Conservation (phyloP, 768 basidiomycete genomes). For the Fistulinella prunicolor region DNA sequence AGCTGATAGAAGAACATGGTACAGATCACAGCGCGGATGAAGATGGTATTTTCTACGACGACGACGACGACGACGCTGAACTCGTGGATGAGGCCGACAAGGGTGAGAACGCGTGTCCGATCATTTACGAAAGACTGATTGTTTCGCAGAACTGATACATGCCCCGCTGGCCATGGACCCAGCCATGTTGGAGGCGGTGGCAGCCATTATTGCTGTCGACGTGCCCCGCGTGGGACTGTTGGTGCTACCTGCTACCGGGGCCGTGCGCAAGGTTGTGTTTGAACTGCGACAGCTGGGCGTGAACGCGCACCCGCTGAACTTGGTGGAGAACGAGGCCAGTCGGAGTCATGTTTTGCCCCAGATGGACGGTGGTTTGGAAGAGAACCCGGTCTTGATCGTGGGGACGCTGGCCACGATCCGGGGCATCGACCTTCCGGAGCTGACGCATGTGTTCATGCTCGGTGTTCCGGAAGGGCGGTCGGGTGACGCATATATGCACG, state of each 20-base stretch:
- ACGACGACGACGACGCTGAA: conserved; percentile 18
- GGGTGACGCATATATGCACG: conserved; percentile 64
- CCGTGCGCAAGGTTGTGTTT: conserved; percentile 59
- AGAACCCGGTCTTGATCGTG: conserved; percentile 63
- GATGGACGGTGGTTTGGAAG: conserved; percentile 31
- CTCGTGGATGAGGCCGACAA: conserved; percentile 20
- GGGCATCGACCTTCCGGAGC: conserved; percentile 66
- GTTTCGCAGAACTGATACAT: conserved; percentile 40
- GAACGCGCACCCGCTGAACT: conserved; percentile 60
- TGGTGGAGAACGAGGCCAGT: conserved; percentile 43
- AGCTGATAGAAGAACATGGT: neutral
- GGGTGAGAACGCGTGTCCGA: conserved; percentile 13
- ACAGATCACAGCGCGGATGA: conserved; percentile 2
- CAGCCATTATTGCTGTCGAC: conserved; percentile 66
- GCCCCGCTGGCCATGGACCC: conserved; percentile 55
- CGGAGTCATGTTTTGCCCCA: conserved; percentile 42
- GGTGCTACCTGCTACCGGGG: conserved; percentile 60
- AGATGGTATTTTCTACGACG: conserved; percentile 24
- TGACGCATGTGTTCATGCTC: conserved; percentile 74
- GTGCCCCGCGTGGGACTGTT: conserved; percentile 66
- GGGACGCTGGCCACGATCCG: conserved; percentile 67
- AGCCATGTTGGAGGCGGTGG: conserved; percentile 62
- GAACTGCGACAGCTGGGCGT: conserved; percentile 66
- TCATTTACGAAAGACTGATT: conserved; percentile 6
- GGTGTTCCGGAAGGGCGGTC: conserved; percentile 53